Conservation (phyloP, 1,139 yeast genomes). For the Yamadazyma sp. region DNA sequence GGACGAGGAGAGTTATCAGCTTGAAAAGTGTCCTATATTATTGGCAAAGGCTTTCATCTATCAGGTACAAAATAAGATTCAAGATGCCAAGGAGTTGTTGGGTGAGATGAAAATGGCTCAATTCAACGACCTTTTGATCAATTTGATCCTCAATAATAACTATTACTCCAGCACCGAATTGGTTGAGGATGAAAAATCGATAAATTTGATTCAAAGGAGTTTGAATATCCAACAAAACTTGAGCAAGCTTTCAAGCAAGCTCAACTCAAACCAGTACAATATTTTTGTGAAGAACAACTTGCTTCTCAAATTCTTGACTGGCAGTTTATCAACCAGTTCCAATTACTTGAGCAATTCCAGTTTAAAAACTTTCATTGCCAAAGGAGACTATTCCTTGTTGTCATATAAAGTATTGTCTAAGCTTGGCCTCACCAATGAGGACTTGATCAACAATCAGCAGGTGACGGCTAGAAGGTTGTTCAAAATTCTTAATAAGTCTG, state of each 20-base stretch:
- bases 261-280: conserved; percentile 45
- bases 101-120: conserved; percentile 20
- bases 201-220: conserved; percentile 43
- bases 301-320: conserved; percentile 38
- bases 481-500: conserved; percentile 19
- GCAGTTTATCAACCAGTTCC: conserved; percentile 31
- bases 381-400: conserved; percentile 34
- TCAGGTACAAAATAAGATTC: conserved; percentile 44
- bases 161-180: conserved; percentile 20
- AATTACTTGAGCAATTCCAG: conserved; percentile 23
- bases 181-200: conserved; percentile 17
- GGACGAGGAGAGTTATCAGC: conserved; percentile 36
- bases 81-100: conserved; percentile 43
- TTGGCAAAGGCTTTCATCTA: conserved; percentile 71
- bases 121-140: conserved; percentile 32
- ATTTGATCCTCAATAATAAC: conserved; percentile 36
- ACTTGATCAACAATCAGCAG: conserved; percentile 21
- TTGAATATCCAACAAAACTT: conserved; percentile 42
- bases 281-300: conserved; percentile 45
- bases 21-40: conserved; percentile 61
- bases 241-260: conserved; percentile 34
- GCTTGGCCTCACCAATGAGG: conserved; percentile 29
- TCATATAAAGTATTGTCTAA: conserved; percentile 31
- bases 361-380: conserved; percentile 18
- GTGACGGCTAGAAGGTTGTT: conserved; percentile 25